A percentile compares a stretch with the other conserved stretches of the same genome.
phyloP scores from a whole-genome alignment of 495 filamentous ascomycete species.

The Xylaria bambusicola region DNA sequence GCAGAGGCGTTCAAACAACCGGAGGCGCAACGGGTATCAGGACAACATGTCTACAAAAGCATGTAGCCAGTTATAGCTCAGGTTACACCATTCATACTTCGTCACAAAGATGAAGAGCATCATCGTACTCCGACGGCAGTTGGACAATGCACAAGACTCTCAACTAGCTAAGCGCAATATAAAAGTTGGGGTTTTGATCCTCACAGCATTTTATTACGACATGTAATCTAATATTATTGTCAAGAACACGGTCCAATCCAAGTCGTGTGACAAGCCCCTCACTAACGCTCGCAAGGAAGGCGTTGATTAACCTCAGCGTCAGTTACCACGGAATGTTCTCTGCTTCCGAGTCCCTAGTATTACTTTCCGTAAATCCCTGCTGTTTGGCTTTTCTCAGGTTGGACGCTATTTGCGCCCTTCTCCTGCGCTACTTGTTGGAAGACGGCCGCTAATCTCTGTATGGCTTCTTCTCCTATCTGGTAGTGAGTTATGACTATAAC shows the following conservation, averaged over 20 bases:
- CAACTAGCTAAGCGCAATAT: background rate
- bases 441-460: slow-evolving; percentile 44
- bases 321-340: too few relatives aligned
- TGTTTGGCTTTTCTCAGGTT: background rate
- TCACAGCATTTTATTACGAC: background rate
- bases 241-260: background rate
- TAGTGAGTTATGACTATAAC: slow-evolving; percentile 60
- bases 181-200: background rate
- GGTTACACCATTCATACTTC: background rate
- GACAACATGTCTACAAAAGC: background rate
- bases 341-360: too few relatives aligned
- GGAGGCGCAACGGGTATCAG: background rate
- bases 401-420: slow-evolving; percentile 1
- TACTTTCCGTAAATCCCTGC: slow-evolving; percentile 15
- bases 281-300: background rate
- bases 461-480: slow-evolving; percentile 59
- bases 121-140: background rate
- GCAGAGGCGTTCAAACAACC: background rate
- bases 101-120: background rate
- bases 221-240: background rate
- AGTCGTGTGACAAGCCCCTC: background rate
- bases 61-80: background rate
- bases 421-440: slow-evolving; percentile 44
- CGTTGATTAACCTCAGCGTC: too few relatives aligned
- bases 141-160: background rate